Percentiles rank a stretch among this genome's conserved stretches.
These are phyloP conservation scores for Thelonectria discophora DNA, from an alignment of 2,329 filamentous ascomycete species.

Conservation along the genomic window DNA sequence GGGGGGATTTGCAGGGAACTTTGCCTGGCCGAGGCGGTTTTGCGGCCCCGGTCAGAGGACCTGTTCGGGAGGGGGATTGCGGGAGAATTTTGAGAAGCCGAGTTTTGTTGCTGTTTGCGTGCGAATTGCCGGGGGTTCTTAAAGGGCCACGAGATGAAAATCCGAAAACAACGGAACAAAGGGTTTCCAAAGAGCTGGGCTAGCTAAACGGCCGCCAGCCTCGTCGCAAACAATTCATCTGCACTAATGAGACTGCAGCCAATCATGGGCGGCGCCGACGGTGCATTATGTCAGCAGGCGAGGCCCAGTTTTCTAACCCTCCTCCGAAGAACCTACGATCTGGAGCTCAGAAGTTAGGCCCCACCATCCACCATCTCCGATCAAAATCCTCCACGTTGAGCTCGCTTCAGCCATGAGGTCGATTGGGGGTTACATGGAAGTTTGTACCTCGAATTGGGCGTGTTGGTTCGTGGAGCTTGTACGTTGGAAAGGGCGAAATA, in stretches of 20 bases:
- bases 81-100: background rate
- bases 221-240: conserved; percentile 37
- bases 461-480: background rate
- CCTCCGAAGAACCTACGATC: conserved; percentile 18
- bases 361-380: conserved; percentile 12
- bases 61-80: no score
- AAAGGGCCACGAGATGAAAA: no score
- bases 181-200: background rate
- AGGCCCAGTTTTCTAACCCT: conserved; percentile 11
- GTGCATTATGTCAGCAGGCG: conserved; percentile 34
- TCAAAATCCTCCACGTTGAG: conserved; percentile 17
- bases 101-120: background rate
- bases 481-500: background rate
- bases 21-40: conserved; percentile 14
- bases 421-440: background rate
- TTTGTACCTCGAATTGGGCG: background rate
- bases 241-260: conserved; percentile 21
- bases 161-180: conserved; percentile 6
- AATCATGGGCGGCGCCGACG: conserved; percentile 20
- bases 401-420: conserved; percentile 13
- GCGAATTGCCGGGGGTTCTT: no score
- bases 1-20: conserved; percentile 35
- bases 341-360: conserved; percentile 4
- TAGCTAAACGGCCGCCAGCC: no score
- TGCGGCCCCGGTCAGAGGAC: conserved; percentile 5